Evolutionary conservation across 768 basidiomycete species (phyloP).

Genomic region (Amanita fuliginea): DNA sequence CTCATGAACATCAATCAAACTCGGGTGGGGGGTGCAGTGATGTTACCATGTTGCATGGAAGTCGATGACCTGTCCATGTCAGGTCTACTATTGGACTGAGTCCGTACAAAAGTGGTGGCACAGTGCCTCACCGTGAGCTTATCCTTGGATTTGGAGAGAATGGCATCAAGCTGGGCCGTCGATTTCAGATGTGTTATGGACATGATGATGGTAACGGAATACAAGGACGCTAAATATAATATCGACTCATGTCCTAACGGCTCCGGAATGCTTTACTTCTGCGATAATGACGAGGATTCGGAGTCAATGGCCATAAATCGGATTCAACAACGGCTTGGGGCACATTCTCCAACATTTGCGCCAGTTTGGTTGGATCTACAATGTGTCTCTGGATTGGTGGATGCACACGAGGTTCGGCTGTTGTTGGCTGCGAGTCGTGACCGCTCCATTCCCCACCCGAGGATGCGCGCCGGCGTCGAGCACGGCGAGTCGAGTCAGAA

Average conservation of each 20-base stretch:
- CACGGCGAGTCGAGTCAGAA: background rate
- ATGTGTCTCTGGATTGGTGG: conserved; percentile 3
- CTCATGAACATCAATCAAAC: background rate
- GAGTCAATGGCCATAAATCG: background rate
- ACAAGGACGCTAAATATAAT: background rate
- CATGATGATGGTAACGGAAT: conserved; percentile 12
- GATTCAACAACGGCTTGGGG: background rate
- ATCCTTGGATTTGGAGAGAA: conserved; percentile 45
- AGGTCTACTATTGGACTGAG: too few relatives aligned
- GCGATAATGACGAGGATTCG: conserved; percentile 1
- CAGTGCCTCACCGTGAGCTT: conserved; percentile 46
- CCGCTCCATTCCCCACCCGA: conserved; percentile 30
- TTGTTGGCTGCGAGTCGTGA: conserved; percentile 4
- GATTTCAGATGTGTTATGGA: conserved; percentile 55
- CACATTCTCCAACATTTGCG: conserved; percentile 1
- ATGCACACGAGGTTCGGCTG: background rate
- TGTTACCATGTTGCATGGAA: conserved; percentile 76
- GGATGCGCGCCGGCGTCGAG: conserved; percentile 31
- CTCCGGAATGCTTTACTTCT: too few relatives aligned
- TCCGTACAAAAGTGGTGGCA: background rate
- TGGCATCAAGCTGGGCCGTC: conserved; percentile 46
- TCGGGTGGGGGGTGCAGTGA: background rate
- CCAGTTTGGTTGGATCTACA: conserved; percentile 1
- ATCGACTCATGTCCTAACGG: too few relatives aligned
- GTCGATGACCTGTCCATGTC: conserved; percentile 56